Percentiles rank a stretch among this genome's conserved stretches.
Evolutionary conservation across 371 early-diverging fungal genomes (phyloP).

Genomic region (Phascolomyces articulosus): DNA sequence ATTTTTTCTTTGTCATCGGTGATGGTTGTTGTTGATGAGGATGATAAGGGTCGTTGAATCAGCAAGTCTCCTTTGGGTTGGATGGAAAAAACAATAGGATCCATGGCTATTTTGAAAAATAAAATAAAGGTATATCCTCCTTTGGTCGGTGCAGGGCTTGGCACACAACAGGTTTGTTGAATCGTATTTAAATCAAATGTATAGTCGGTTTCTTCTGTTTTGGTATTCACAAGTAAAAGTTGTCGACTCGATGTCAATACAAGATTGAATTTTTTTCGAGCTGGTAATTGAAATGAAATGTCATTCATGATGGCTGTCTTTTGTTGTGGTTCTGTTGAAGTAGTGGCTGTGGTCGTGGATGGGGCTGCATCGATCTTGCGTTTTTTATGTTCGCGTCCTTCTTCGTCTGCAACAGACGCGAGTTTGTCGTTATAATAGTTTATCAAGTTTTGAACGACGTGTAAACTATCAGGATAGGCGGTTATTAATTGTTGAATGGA

Average conservation of each 20-base stretch:
- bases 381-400: constrained; percentile 32
- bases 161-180: constrained; percentile 39
- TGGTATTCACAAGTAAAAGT: constrained; percentile 25
- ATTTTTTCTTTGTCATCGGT: constrained; percentile 11
- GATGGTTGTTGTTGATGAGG: not conserved
- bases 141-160: constrained; percentile 48
- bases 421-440: constrained; percentile 27
- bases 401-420: constrained; percentile 1
- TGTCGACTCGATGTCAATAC: constrained; percentile 24
- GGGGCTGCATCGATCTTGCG: constrained; percentile 23
- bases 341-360: constrained; percentile 16
- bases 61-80: constrained; percentile 26
- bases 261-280: constrained; percentile 40
- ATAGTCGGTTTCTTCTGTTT: constrained; percentile 26
- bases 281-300: constrained; percentile 38
- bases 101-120: constrained; percentile 28
- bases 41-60: not conserved
- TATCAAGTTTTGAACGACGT: constrained; percentile 37
- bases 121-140: constrained; percentile 40
- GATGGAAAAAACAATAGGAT: constrained; percentile 44
- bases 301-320: constrained; percentile 6
- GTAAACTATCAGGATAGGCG: constrained; percentile 27
- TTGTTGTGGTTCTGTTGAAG: not conserved
- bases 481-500: constrained; percentile 33
- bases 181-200: constrained; percentile 24